These are phyloP conservation scores for Rhizoctonia solani DNA, from an alignment of 1,284 basidiomycete species.

Conservation along the genomic window DNA sequence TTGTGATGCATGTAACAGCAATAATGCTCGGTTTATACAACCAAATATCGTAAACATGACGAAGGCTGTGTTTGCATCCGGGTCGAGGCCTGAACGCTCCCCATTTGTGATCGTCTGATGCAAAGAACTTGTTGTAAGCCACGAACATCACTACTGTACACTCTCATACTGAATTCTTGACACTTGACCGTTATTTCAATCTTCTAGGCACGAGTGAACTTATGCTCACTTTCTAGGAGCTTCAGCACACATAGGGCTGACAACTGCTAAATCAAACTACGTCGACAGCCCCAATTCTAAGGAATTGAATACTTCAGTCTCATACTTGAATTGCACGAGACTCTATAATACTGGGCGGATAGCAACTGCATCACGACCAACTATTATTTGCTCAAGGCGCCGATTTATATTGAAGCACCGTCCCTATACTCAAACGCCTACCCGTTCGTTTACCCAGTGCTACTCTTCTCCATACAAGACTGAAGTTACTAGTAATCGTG, in stretches of 20 bases:
- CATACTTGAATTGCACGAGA: no score
- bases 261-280: background rate
- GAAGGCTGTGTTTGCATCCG: slow-evolving; percentile 16
- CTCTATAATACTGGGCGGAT: no score
- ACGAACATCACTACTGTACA: slow-evolving; percentile 16
- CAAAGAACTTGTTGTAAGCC: slow-evolving; percentile 20
- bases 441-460: background rate
- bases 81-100: slow-evolving; percentile 27
- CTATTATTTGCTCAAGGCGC: no score
- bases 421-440: no score
- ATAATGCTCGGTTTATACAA: background rate
- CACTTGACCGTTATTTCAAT: background rate
- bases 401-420: no score
- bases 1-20: background rate
- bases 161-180: background rate
- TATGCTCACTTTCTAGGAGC: background rate
- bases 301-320: no score
- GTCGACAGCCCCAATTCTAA: no score
- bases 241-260: no score
- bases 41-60: background rate
- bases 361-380: no score
- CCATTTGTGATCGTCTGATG: slow-evolving; percentile 28
- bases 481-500: background rate
- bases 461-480: background rate
- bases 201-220: background rate